Conservation (phyloP, 768 basidiomycete species). For the Leccinum disarticulatum region DNA sequence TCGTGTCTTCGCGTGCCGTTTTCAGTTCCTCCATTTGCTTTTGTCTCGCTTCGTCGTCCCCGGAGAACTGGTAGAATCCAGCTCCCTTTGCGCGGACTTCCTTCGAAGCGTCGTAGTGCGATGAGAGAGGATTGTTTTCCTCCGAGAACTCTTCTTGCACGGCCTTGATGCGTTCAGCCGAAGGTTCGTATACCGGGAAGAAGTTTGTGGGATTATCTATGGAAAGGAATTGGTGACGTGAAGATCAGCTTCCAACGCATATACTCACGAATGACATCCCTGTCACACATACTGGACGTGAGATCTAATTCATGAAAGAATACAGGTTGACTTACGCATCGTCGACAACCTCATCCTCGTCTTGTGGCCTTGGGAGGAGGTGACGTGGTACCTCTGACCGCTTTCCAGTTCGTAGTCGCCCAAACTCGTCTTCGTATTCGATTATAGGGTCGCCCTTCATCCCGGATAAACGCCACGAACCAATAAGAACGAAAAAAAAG, state of each 20-base stretch:
- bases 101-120: conserved; percentile 78
- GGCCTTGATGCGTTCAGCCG: conserved; percentile 73
- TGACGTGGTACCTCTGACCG: conserved; percentile 78
- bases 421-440: conserved; percentile 88
- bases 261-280: conserved; percentile 58
- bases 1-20: conserved; percentile 51
- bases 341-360: conserved; percentile 40
- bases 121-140: conserved; percentile 61
- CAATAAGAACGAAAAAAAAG: neutral
- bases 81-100: conserved; percentile 91
- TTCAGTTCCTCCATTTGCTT: conserved; percentile 84
- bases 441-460: conserved; percentile 71
- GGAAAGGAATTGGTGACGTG: conserved; percentile 5
- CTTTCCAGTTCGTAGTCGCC: conserved; percentile 65
- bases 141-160: conserved; percentile 72
- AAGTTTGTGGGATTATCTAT: conserved; percentile 79
- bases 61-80: conserved; percentile 89
- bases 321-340: conserved; percentile 50
- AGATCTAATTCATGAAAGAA: conserved; percentile 1
- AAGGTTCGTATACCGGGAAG: conserved; percentile 87
- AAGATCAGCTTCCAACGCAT: neutral
- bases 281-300: conserved; percentile 24
- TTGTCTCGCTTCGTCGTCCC: conserved; percentile 74
- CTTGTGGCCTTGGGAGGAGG: conserved; percentile 46
- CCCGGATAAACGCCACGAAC: conserved; percentile 2